Percentiles rank a stretch among this genome's conserved stretches.
Conservation (phyloP, 257 asterid genomes). For the Solanum phureja region DNA sequence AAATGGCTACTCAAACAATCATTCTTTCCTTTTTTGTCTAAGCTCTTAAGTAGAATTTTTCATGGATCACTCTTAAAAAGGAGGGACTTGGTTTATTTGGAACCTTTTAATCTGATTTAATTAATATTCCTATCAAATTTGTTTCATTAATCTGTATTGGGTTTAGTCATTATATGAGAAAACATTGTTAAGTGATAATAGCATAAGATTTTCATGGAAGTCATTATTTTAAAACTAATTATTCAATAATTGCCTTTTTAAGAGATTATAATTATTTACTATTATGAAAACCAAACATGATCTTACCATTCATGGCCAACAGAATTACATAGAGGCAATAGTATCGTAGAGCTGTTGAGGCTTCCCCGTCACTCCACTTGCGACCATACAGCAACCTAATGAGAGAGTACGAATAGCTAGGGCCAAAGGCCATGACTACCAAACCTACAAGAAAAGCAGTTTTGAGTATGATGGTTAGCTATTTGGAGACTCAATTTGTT, state of each 20-base stretch:
- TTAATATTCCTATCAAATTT: background rate
- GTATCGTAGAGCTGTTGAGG: conserved; percentile 72
- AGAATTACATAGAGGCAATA: conserved; percentile 76
- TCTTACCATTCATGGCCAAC: conserved; percentile 87
- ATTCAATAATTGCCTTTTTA: background rate
- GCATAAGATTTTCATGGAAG: background rate
- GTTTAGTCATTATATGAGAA: background rate
- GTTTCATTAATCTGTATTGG: background rate
- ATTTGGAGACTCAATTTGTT: background rate
- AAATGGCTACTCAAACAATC: background rate
- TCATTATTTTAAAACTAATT: background rate
- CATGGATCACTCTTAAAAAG: background rate
- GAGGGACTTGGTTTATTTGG: background rate
- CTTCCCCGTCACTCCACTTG: conserved; percentile 99
- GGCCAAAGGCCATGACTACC: conserved; percentile 83
- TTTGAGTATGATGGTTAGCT: background rate
- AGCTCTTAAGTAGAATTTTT: background rate
- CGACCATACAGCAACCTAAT: conserved; percentile 75
- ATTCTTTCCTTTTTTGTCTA: background rate
- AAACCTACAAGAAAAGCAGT: conserved; percentile 38
- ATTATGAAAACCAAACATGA: background rate
- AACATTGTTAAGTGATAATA: background rate
- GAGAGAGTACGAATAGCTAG: conserved; percentile 92
- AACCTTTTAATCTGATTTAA: background rate
- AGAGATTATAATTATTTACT: background rate